phyloP scores from a whole-genome alignment of 208 protist species.

The Blastocrithidia nonstop region DNA sequence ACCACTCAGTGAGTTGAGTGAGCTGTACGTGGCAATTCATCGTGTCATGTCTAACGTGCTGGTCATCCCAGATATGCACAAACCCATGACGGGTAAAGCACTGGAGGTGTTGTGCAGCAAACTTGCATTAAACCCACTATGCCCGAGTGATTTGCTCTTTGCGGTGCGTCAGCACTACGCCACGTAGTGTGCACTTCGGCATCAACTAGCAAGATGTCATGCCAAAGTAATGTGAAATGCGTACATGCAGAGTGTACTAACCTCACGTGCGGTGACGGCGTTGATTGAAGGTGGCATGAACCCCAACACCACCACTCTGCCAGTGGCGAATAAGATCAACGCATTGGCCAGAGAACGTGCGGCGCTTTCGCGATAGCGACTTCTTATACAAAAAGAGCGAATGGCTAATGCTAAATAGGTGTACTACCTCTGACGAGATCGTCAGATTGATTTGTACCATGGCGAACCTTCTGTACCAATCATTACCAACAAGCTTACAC shows the following conservation, averaged over 20 bases:
- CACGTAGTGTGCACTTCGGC: slow-evolving; percentile 22
- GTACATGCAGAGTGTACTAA: slow-evolving; percentile 43
- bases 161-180: slow-evolving; percentile 45
- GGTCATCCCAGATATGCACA: slow-evolving; percentile 22
- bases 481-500: no score
- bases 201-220: slow-evolving; percentile 36
- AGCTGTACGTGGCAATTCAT: slow-evolving; percentile 53
- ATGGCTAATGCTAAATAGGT: slow-evolving; percentile 60
- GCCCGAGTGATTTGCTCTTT: slow-evolving; percentile 40
- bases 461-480: no score
- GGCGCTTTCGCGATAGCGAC: slow-evolving; percentile 17
- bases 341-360: slow-evolving; percentile 26
- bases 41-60: slow-evolving; percentile 26
- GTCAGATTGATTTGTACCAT: slow-evolving; percentile 47
- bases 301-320: slow-evolving; percentile 36
- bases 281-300: slow-evolving; percentile 41
- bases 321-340: slow-evolving; percentile 45
- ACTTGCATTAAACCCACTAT: slow-evolving; percentile 32
- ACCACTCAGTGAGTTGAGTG: slow-evolving; percentile 33
- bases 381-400: slow-evolving; percentile 30
- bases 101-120: slow-evolving; percentile 35
- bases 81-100: slow-evolving; percentile 22
- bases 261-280: slow-evolving; percentile 45
- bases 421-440: slow-evolving; percentile 65
- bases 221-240: slow-evolving; percentile 32